Conservation (phyloP, 2,329 filamentous ascomycete species). For the Fusarium aywerte region DNA sequence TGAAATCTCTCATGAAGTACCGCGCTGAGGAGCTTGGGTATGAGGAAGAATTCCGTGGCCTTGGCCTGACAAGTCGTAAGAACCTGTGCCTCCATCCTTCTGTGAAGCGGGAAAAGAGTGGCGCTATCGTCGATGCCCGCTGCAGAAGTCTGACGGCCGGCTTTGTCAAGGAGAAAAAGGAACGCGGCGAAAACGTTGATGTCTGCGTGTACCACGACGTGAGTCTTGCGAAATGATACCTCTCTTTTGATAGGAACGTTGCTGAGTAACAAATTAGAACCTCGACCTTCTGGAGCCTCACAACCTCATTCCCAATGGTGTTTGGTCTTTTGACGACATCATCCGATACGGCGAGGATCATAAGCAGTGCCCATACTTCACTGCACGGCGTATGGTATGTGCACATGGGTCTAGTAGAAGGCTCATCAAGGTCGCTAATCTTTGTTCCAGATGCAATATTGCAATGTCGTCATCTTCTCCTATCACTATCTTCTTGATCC, state of each 20-base stretch:
- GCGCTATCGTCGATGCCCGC: slow-evolving; percentile 90
- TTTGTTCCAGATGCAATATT: slow-evolving; percentile 84
- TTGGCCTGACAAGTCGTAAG: slow-evolving; percentile 95
- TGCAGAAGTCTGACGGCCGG: slow-evolving; percentile 95
- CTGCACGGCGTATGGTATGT: slow-evolving; percentile 87
- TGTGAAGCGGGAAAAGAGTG: slow-evolving; percentile 96
- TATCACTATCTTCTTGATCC: slow-evolving; percentile 98
- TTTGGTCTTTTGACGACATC: slow-evolving; percentile 94
- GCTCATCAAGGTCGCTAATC: slow-evolving; percentile 10
- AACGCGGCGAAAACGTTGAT: slow-evolving; percentile 92
- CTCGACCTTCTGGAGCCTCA: slow-evolving; percentile 94
- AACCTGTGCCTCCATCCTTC: slow-evolving; percentile 96
- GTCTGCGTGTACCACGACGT: slow-evolving; percentile 96
- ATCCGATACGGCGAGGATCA: slow-evolving; percentile 91
- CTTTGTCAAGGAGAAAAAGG: slow-evolving; percentile 98
- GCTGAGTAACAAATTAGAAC: slow-evolving; percentile 65
- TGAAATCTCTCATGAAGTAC: slow-evolving; percentile 95
- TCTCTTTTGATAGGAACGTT: not conserved
- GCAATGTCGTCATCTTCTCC: slow-evolving; percentile 99
- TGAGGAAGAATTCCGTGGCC: slow-evolving; percentile 90
- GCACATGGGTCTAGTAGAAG: not conserved
- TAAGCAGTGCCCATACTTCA: slow-evolving; percentile 98
- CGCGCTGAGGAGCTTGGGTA: slow-evolving; percentile 87
- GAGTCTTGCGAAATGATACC: slow-evolving; percentile 43
- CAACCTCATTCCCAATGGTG: slow-evolving; percentile 91